phyloP scores from a whole-genome alignment of 129 eudicot genomes.

The Flaveria brownii region DNA sequence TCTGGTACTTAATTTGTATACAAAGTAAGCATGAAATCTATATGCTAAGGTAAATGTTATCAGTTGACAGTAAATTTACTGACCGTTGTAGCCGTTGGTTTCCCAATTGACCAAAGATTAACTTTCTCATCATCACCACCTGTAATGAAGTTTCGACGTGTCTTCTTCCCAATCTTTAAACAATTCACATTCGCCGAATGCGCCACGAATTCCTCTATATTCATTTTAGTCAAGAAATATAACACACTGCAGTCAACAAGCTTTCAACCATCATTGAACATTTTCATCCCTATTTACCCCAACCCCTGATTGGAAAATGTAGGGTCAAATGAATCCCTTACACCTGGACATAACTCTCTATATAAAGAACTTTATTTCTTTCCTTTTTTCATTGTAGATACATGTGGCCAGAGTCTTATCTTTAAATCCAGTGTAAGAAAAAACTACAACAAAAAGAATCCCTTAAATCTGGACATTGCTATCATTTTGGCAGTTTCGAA shows the following conservation, averaged over 20 bases:
- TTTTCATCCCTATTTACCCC: neutral
- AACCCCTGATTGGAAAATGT: neutral
- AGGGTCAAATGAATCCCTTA: neutral
- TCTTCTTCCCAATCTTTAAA: slow-evolving; percentile 78
- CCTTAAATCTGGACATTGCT: slow-evolving; percentile 10
- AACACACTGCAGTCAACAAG: slow-evolving; percentile 14
- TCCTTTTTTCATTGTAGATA: neutral
- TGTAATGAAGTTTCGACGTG: slow-evolving; percentile 60
- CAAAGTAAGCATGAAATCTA: slow-evolving; percentile 11
- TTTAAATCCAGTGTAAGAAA: neutral
- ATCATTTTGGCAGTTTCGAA: neutral
- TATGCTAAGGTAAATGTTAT: slow-evolving; percentile 6
- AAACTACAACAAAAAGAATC: neutral
- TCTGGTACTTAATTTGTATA: neutral
- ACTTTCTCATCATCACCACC: slow-evolving; percentile 95
- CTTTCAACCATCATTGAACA: slow-evolving; percentile 14
- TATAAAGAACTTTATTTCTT: neutral
- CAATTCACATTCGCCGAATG: slow-evolving; percentile 92
- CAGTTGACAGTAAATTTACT: slow-evolving; percentile 29
- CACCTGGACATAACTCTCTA: slow-evolving; percentile 10
- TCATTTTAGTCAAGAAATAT: slow-evolving; percentile 51
- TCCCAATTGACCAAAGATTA: slow-evolving; percentile 91
- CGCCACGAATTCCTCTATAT: slow-evolving; percentile 90
- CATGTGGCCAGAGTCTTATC: neutral
- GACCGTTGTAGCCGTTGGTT: slow-evolving; percentile 71